Percentiles rank a stretch among this genome's conserved stretches.
These are phyloP conservation scores for Hansenula lynferdii DNA, from an alignment of 1,139 yeast genomes.

Conservation along the genomic window DNA sequence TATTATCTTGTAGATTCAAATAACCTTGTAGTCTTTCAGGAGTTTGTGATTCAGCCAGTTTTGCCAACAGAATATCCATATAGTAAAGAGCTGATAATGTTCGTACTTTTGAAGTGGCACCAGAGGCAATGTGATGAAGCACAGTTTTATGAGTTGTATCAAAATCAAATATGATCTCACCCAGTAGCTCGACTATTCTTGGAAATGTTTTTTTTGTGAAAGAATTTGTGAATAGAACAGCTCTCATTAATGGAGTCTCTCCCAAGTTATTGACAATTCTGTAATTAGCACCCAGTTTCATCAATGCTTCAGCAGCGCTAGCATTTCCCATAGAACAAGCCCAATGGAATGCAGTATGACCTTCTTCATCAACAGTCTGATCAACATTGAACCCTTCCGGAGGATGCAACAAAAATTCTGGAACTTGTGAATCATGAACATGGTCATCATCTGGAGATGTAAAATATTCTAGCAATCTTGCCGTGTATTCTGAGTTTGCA, in stretches of 20 bases:
- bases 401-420: constrained; percentile 64
- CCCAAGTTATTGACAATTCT: constrained; percentile 71
- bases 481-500: constrained; percentile 33
- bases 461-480: constrained; percentile 44
- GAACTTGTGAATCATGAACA: constrained; percentile 36
- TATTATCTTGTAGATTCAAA: constrained; percentile 70
- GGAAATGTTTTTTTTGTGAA: constrained; percentile 79
- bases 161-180: constrained; percentile 55
- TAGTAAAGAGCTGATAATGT: constrained; percentile 79
- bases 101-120: constrained; percentile 53
- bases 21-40: constrained; percentile 46
- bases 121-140: constrained; percentile 74
- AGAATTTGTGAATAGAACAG: constrained; percentile 83
- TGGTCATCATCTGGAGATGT: constrained; percentile 63
- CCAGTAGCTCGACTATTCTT: constrained; percentile 63
- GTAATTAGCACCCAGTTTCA: constrained; percentile 72
- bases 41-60: constrained; percentile 57
- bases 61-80: constrained; percentile 70
- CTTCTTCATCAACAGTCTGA: constrained; percentile 87
- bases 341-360: constrained; percentile 96
- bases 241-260: constrained; percentile 79
- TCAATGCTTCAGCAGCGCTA: constrained; percentile 65
- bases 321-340: constrained; percentile 90
- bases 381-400: constrained; percentile 72
- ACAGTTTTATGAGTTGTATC: constrained; percentile 70